Conservation (phyloP, 441 rosid species). For the Pelargonium citronellum region DNA sequence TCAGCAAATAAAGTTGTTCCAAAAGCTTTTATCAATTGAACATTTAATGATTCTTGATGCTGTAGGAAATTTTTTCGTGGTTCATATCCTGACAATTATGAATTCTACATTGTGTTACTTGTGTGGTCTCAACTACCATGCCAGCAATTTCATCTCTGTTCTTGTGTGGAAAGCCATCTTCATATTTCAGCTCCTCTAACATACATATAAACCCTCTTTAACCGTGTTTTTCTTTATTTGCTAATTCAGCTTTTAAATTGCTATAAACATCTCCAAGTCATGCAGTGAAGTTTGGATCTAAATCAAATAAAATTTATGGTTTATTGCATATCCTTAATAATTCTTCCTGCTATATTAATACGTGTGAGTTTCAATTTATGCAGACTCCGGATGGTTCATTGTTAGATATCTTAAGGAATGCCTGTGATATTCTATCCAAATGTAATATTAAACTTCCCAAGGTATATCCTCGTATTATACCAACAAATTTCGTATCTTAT, state of each 20-base stretch:
- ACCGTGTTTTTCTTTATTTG: not conserved
- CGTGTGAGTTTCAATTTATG: conserved; percentile 21
- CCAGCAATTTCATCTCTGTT: not conserved
- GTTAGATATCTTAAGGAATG: conserved; percentile 78
- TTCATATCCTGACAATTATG: not conserved
- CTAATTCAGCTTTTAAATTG: not conserved
- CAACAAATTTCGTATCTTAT: not conserved
- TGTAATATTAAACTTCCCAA: conserved; percentile 65
- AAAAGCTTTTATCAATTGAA: conserved; percentile 2
- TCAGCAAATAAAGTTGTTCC: not conserved
- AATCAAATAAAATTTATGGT: not conserved
- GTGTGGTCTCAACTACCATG: not conserved
- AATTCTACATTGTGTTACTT: not conserved
- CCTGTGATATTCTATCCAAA: conserved; percentile 67
- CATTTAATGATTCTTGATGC: not conserved
- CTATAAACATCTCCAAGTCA: not conserved
- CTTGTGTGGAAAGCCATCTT: not conserved
- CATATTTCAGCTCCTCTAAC: no score
- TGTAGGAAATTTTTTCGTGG: not conserved
- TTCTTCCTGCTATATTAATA: conserved; percentile 15
- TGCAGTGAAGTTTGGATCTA: not conserved
- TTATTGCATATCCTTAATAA: not conserved
- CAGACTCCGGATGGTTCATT: conserved; percentile 95
- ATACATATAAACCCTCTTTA: no score
- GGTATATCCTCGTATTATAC: conserved; percentile 37